These are phyloP conservation scores for Sesbania bispinosa DNA, from an alignment of 306 rosid genomes.

Conservation along the genomic window DNA sequence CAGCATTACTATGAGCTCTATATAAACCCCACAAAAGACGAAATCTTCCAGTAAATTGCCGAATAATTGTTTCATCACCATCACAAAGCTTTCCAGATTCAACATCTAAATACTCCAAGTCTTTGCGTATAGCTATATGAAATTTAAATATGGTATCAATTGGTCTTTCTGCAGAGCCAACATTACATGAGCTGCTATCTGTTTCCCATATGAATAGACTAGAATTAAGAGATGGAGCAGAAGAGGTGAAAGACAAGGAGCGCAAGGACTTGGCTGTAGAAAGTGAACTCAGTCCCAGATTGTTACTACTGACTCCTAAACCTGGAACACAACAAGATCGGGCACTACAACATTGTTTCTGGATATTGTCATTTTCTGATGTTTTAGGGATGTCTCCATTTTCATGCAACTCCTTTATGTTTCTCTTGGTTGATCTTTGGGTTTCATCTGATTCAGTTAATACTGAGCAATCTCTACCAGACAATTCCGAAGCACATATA, in stretches of 20 bases:
- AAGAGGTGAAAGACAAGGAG: constrained; percentile 71
- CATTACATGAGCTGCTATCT: constrained; percentile 58
- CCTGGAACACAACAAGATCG: constrained; percentile 89
- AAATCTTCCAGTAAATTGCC: constrained; percentile 88
- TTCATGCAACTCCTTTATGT: constrained; percentile 39
- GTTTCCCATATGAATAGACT: constrained; percentile 95
- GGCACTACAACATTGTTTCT: constrained; percentile 54
- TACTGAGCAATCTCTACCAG: constrained; percentile 50
- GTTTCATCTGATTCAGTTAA: constrained; percentile 47
- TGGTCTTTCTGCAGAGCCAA: constrained; percentile 79
- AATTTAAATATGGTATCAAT: constrained; percentile 98
- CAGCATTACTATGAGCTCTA: constrained; percentile 99
- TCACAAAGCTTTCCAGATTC: constrained; percentile 97
- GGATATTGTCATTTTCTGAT: constrained; percentile 43
- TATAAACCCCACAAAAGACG: constrained; percentile 97
- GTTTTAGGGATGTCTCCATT: constrained; percentile 36
- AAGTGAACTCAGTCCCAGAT: constrained; percentile 77
- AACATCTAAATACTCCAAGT: constrained; percentile 93
- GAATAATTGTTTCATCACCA: constrained; percentile 68
- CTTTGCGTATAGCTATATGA: constrained; percentile 97
- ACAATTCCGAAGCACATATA: constrained; percentile 48
- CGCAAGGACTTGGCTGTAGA: constrained; percentile 81
- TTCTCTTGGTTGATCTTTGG: constrained; percentile 60
- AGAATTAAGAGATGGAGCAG: constrained; percentile 92
- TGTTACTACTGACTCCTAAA: constrained; percentile 83